phyloP scores from a whole-genome alignment of 1,284 basidiomycete genomes.

The Calocybe gambosa region DNA sequence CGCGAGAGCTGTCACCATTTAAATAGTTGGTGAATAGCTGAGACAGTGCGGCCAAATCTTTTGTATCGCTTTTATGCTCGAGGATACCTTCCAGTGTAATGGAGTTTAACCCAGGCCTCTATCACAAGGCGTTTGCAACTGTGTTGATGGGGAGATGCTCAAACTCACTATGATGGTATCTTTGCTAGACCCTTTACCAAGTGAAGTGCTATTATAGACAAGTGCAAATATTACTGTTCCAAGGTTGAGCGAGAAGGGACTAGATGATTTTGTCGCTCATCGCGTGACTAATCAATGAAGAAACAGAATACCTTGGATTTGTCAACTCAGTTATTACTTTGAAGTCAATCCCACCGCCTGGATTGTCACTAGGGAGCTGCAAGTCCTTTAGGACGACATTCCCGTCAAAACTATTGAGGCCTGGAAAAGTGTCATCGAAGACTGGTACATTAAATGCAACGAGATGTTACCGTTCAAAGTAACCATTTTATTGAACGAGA shows the following conservation, averaged over 20 bases:
- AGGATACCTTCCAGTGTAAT: constrained; percentile 61
- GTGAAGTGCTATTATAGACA: constrained; percentile 50
- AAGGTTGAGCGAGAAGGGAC: constrained; percentile 65
- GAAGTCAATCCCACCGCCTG: constrained; percentile 65
- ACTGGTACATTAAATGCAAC: background rate
- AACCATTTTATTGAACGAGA: constrained; percentile 56
- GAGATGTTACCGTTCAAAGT: constrained; percentile 40
- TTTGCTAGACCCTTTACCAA: constrained; percentile 53
- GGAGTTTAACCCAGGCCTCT: constrained; percentile 53
- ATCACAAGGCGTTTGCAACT: constrained; percentile 4
- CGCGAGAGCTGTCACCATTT: constrained; percentile 56
- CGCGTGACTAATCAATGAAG: background rate
- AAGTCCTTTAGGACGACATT: constrained; percentile 58
- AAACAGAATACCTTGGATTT: constrained; percentile 51
- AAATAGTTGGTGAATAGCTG: constrained; percentile 71
- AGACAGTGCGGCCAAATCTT: constrained; percentile 49
- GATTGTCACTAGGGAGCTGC: constrained; percentile 67
- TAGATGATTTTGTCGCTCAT: constrained; percentile 19
- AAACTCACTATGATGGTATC: constrained; percentile 44
- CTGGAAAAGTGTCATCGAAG: constrained; percentile 24
- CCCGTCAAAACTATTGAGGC: constrained; percentile 62
- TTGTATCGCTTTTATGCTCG: constrained; percentile 44
- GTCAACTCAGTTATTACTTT: constrained; percentile 49
- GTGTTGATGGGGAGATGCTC: constrained; percentile 1
- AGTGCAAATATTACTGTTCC: constrained; percentile 67